These are phyloP conservation scores for Teunomyces stri DNA, from an alignment of 805 yeast genomes.

Conservation along the genomic window DNA sequence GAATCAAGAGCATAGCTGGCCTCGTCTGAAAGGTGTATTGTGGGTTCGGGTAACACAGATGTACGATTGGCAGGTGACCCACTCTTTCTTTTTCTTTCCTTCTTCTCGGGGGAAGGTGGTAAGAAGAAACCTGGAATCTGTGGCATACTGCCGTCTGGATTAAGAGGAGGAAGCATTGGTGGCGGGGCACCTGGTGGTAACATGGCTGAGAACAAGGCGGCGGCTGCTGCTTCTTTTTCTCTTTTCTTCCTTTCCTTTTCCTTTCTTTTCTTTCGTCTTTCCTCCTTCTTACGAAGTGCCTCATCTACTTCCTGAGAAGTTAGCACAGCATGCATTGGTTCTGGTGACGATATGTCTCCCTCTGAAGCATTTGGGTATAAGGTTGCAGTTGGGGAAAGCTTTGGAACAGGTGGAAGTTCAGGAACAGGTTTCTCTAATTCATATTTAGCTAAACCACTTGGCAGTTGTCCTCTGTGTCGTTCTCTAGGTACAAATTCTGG, in stretches of 20 bases:
- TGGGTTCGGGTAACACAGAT: background rate
- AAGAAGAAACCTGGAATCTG: constrained; percentile 10
- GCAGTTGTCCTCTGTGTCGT: background rate
- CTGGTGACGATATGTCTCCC: background rate
- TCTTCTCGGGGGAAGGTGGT: constrained; percentile 12
- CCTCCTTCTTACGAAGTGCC: constrained; percentile 13
- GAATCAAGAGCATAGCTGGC: background rate
- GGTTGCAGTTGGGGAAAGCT: background rate
- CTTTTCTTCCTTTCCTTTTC: constrained; percentile 12
- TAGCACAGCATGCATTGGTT: background rate
- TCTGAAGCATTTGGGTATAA: background rate
- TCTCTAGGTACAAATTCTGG: background rate
- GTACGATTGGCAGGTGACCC: background rate
- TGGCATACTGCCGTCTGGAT: constrained; percentile 5
- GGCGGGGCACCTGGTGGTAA: constrained; percentile 8
- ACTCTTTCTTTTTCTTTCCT: constrained; percentile 5
- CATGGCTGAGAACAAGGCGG: constrained; percentile 7
- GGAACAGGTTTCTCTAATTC: background rate
- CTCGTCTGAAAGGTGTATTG: too few relatives aligned
- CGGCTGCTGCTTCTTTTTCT: constrained; percentile 9
- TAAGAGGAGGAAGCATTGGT: constrained; percentile 9
- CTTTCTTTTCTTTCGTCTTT: constrained; percentile 17
- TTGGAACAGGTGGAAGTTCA: background rate
- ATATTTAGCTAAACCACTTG: background rate
- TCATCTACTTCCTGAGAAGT: constrained; percentile 11